These are phyloP conservation scores for Myochromella boudieri DNA, from an alignment of 768 basidiomycete species.

Conservation along the genomic window DNA sequence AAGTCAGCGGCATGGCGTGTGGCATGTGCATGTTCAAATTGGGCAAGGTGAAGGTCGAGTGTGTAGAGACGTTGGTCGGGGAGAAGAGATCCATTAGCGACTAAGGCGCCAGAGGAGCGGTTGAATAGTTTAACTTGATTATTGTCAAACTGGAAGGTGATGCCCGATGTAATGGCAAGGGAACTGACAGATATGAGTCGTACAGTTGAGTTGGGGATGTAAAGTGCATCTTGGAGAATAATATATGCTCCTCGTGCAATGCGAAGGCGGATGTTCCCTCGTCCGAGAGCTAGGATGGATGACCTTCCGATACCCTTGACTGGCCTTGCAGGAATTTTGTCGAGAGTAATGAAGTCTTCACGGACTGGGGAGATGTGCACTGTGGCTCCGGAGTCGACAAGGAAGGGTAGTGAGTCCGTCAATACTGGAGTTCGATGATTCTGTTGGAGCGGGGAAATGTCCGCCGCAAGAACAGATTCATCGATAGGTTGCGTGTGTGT, in stretches of 20 bases:
- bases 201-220: conserved; percentile 22
- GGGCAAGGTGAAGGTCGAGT: no score
- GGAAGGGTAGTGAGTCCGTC: conserved; percentile 14
- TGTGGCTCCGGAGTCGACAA: conserved; percentile 26
- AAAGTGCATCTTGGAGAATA: conserved; percentile 17
- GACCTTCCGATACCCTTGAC: conserved; percentile 28
- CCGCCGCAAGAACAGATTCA: no score
- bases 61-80: no score
- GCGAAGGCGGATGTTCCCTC: conserved; percentile 22
- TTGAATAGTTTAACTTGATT: no score
- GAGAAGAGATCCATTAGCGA: no score
- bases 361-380: conserved; percentile 22
- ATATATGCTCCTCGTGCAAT: conserved; percentile 14
- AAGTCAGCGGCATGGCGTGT: no score
- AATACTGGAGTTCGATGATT: not conserved
- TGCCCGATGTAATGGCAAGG: conserved; percentile 13
- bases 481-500: not conserved
- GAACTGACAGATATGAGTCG: conserved; percentile 22
- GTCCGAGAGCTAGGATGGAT: conserved; percentile 20
- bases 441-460: not conserved
- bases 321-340: conserved; percentile 17
- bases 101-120: no score
- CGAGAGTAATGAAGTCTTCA: conserved; percentile 23
- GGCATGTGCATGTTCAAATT: no score
- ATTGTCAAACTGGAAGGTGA: conserved; percentile 18